Percentiles rank a stretch among this genome's conserved stretches.
Evolutionary conservation across 148 eudicot genomes (phyloP).

Genomic region (Selenicereus undatus): DNA sequence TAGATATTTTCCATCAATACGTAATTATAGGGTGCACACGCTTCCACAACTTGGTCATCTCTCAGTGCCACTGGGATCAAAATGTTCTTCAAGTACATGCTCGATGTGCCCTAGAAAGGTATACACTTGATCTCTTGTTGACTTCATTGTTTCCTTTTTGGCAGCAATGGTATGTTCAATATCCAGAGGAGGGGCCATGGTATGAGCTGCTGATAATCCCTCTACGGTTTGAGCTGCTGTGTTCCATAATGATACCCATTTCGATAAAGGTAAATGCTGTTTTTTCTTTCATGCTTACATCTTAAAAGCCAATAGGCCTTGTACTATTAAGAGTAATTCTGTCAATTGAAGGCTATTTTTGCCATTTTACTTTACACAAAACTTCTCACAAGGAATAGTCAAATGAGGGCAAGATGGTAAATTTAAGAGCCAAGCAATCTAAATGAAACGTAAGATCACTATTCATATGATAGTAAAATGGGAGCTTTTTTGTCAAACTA

Average conservation of each 20-base stretch:
- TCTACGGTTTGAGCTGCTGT: constrained; percentile 92
- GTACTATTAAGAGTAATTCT: no score
- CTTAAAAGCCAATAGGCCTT: no score
- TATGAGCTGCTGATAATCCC: constrained; percentile 89
- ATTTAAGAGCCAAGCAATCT: no score
- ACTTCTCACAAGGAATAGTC: no score
- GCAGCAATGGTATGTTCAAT: constrained; percentile 94
- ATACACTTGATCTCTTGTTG: constrained; percentile 3
- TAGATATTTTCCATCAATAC: no score
- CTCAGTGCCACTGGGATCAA: not conserved
- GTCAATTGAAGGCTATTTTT: no score
- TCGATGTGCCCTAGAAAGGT: not conserved
- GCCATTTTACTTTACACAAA: no score
- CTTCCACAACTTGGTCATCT: not conserved
- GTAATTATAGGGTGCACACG: no score
- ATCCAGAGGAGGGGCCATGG: constrained; percentile 93
- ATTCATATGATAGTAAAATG: no score
- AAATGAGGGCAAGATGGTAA: no score
- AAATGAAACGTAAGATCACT: no score
- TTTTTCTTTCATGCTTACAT: not conserved
- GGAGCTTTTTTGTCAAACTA: no score
- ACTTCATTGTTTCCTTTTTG: constrained; percentile 22
- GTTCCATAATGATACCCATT: constrained; percentile 99
- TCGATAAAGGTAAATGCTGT: constrained; percentile 72
- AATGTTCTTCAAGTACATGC: not conserved